A percentile compares a stretch with the other conserved stretches of the same genome.
phyloP scores from a whole-genome alignment of 2,329 filamentous ascomycete species.

The Fusarium burgessii region DNA sequence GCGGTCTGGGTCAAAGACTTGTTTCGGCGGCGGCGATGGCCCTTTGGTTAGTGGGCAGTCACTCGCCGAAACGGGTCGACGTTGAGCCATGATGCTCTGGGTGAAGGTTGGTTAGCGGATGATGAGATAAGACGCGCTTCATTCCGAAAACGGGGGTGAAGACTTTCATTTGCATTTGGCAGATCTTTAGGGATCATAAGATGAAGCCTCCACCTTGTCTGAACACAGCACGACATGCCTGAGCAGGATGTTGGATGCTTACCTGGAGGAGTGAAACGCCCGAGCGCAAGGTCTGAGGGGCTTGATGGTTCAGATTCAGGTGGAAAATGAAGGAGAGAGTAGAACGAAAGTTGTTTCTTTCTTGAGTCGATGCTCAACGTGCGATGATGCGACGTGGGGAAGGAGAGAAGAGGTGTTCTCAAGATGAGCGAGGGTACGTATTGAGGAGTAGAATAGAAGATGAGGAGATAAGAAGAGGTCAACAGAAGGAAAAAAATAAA shows the following conservation, averaged over 20 bases:
- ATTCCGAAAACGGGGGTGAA: background rate
- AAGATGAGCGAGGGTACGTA: background rate
- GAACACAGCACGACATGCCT: background rate
- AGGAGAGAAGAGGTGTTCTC: background rate
- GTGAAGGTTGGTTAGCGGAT: slow-evolving; percentile 16
- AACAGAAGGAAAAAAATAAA: background rate
- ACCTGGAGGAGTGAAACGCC: slow-evolving; percentile 20
- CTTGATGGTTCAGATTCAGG: background rate
- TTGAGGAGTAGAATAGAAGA: background rate
- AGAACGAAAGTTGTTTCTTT: slow-evolving; percentile 21
- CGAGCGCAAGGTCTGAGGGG: background rate
- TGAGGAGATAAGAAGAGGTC: background rate
- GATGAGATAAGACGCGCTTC: background rate
- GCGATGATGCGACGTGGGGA: slow-evolving; percentile 4
- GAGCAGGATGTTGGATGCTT: background rate
- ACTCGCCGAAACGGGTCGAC: slow-evolving; percentile 7
- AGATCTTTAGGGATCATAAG: background rate
- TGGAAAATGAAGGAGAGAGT: background rate
- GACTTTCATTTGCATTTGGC: background rate
- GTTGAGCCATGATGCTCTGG: slow-evolving; percentile 35
- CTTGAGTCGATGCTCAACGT: slow-evolving; percentile 1
- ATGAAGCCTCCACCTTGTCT: background rate
- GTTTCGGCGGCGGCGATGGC: slow-evolving; percentile 27
- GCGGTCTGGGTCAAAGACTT: slow-evolving; percentile 36
- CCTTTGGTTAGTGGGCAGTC: slow-evolving; percentile 19